Conservation (phyloP, 352 stramenopile species). For the Pythium angustatum region DNA sequence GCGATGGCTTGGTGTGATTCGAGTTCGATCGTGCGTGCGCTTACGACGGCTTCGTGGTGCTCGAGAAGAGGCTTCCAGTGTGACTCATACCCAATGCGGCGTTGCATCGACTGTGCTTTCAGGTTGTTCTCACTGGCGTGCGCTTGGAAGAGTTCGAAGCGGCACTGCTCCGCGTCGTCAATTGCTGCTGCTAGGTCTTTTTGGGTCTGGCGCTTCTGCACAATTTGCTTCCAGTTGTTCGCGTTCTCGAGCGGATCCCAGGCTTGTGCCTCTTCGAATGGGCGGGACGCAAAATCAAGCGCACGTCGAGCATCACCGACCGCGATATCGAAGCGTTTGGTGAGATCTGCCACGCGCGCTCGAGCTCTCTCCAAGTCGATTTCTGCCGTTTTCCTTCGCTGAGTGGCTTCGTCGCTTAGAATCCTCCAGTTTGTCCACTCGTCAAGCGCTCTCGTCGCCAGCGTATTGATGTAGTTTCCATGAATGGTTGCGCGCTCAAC, state of each 20-base stretch:
- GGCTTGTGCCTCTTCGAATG: slow-evolving; percentile 62
- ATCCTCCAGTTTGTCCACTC: slow-evolving; percentile 22
- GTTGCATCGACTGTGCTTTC: slow-evolving; percentile 30
- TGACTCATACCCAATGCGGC: slow-evolving; percentile 40
- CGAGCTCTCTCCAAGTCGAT: slow-evolving; percentile 22
- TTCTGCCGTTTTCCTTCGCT: slow-evolving; percentile 26
- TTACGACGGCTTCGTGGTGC: slow-evolving; percentile 27
- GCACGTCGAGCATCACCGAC: slow-evolving; percentile 43
- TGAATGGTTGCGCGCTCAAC: slow-evolving; percentile 13
- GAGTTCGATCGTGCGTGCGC: slow-evolving; percentile 27
- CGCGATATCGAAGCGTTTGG: slow-evolving; percentile 27
- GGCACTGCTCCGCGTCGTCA: slow-evolving; percentile 44
- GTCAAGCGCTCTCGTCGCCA: slow-evolving; percentile 3
- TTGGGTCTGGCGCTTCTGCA: slow-evolving; percentile 56
- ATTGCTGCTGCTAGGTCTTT: slow-evolving; percentile 41
- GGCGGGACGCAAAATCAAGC: slow-evolving; percentile 52
- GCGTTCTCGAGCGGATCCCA: slow-evolving; percentile 84
- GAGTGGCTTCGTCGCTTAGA: slow-evolving; percentile 25
- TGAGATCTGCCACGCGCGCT: slow-evolving; percentile 21
- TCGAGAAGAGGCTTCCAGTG: slow-evolving; percentile 32
- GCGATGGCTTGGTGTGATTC: slow-evolving; percentile 34
- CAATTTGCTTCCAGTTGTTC: slow-evolving; percentile 71
- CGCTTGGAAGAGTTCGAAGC: slow-evolving; percentile 61
- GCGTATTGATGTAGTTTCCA: slow-evolving; percentile 14
- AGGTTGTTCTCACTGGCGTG: slow-evolving; percentile 58